phyloP scores from a whole-genome alignment of 2,329 filamentous ascomycete genomes.

The Aspergillus eucalypticola region DNA sequence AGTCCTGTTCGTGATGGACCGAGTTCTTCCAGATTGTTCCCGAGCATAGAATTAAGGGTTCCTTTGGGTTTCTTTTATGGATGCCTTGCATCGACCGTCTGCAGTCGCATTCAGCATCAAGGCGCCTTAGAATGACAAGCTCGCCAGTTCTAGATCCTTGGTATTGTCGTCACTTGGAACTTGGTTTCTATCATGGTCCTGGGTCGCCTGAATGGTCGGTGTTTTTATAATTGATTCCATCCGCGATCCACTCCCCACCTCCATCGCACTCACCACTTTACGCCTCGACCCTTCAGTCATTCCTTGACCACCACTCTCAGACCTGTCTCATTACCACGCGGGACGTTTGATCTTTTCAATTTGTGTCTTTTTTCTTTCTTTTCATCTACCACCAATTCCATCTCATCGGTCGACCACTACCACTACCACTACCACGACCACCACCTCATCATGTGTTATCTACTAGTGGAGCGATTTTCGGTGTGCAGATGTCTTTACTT shows the following conservation, averaged over 20 bases:
- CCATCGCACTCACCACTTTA: background rate
- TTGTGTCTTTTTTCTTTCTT: background rate
- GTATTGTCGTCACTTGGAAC: background rate
- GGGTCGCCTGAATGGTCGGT: conserved; percentile 2
- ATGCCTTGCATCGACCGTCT: conserved; percentile 8
- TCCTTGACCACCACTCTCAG: background rate
- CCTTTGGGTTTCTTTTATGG: background rate
- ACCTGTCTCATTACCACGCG: conserved; percentile 3
- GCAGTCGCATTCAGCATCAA: background rate
- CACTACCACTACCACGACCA: conserved; percentile 4
- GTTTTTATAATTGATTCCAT: conserved; percentile 1
- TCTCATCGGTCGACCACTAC: background rate
- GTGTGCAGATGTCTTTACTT: conserved; percentile 88
- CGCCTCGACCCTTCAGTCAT: background rate
- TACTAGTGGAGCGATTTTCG: conserved; percentile 81
- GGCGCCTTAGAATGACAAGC: background rate
- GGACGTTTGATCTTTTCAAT: background rate
- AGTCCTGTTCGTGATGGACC: conserved; percentile 5
- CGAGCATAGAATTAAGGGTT: conserved; percentile 1
- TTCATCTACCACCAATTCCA: background rate
- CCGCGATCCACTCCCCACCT: background rate
- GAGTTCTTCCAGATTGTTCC: background rate
- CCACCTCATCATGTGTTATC: conserved; percentile 71
- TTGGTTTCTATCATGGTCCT: conserved; percentile 1
- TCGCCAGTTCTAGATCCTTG: background rate